Percentiles rank a stretch among this genome's conserved stretches.
phyloP scores from a whole-genome alignment of 805 yeast genomes.

The Wickerhamomyces kurtzmanii region DNA sequence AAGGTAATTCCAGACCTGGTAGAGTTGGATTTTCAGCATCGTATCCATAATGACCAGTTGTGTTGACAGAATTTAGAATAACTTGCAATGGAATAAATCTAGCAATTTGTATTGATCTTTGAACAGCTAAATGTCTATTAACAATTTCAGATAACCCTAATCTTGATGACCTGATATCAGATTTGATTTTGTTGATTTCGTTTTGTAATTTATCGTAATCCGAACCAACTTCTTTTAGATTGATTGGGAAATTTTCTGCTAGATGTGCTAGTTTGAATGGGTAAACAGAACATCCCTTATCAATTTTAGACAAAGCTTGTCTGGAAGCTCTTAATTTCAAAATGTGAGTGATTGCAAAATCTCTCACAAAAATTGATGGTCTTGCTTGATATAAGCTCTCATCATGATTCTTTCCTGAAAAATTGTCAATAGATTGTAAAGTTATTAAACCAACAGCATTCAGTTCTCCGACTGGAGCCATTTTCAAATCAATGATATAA shows the following conservation, averaged over 20 bases:
- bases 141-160: conserved; percentile 74
- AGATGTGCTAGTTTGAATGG: conserved; percentile 84
- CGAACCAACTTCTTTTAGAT: conserved; percentile 22
- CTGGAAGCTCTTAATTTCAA: conserved; percentile 71
- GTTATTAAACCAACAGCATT: conserved; percentile 59
- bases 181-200: conserved; percentile 31
- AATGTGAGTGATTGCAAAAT: conserved; percentile 72
- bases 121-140: conserved; percentile 69
- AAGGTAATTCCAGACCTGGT: conserved; percentile 68
- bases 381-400: conserved; percentile 41
- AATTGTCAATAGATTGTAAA: conserved; percentile 54
- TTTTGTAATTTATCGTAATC: conserved; percentile 15
- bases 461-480: conserved; percentile 55
- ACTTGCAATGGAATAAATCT: conserved; percentile 64
- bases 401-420: conserved; percentile 51
- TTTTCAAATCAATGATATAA: conserved; percentile 71
- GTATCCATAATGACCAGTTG: conserved; percentile 57
- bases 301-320: conserved; percentile 58
- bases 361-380: conserved; percentile 75
- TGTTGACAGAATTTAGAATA: conserved; percentile 52
- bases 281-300: conserved; percentile 70
- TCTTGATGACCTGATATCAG: conserved; percentile 52
- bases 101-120: conserved; percentile 64
- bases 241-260: conserved; percentile 51
- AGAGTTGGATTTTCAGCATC: conserved; percentile 58